These are phyloP conservation scores for Sequoiadendron giganteum DNA, from an alignment of 75 land plant genomes.

Conservation along the genomic window DNA sequence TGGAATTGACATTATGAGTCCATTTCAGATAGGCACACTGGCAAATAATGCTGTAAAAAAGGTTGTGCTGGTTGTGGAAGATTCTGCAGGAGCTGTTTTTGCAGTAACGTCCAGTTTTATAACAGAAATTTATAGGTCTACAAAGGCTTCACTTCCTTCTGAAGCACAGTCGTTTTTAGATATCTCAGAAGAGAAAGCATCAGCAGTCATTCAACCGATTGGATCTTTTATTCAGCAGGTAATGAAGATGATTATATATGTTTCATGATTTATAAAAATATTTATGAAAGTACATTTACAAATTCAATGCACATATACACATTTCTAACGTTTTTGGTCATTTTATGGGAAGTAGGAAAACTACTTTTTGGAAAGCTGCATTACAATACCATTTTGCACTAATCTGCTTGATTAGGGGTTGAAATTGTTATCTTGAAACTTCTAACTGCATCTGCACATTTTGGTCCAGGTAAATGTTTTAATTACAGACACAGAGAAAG, in stretches of 20 bases:
- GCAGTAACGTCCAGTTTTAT: slow-evolving; percentile 32
- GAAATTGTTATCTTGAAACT: neutral
- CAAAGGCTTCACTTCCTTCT: slow-evolving; percentile 66
- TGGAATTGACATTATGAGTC: slow-evolving; percentile 27
- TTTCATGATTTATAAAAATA: neutral
- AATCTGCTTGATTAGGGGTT: neutral
- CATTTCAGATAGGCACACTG: slow-evolving; percentile 39
- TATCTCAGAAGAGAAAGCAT: slow-evolving; percentile 48
- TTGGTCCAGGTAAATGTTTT: slow-evolving; percentile 50
- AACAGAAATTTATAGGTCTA: slow-evolving; percentile 49
- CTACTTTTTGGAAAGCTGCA: no score
- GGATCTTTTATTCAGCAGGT: slow-evolving; percentile 66
- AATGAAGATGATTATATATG: neutral
- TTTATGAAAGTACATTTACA: slow-evolving; percentile 7
- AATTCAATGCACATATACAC: neutral
- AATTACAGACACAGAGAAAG: slow-evolving; percentile 52
- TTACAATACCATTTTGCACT: no score
- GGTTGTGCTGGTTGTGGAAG: slow-evolving; percentile 55
- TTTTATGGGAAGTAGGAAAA: neutral
- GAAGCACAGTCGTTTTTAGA: slow-evolving; percentile 49
- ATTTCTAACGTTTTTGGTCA: neutral
- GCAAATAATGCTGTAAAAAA: slow-evolving; percentile 62
- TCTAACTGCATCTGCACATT: neutral
- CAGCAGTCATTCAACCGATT: slow-evolving; percentile 46
- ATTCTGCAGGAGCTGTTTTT: slow-evolving; percentile 33